Evolutionary conservation across 2,329 filamentous ascomycete genomes (phyloP).

Genomic region (Rhynchosporium secalis): DNA sequence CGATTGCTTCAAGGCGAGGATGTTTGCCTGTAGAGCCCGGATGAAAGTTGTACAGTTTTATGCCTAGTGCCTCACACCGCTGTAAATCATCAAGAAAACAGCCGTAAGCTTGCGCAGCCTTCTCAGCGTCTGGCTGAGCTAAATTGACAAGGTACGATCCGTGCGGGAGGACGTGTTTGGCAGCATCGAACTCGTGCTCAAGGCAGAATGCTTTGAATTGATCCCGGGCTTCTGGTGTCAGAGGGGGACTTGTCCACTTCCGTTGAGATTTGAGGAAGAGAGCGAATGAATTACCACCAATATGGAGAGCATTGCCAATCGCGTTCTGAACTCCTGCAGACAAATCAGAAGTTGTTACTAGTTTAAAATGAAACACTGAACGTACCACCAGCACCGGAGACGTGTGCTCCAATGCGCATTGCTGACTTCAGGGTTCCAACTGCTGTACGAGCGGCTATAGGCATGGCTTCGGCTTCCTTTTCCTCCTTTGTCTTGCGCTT

Average conservation of each 20-base stretch:
- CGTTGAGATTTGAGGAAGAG: constrained; percentile 95
- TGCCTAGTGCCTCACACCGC: constrained; percentile 82
- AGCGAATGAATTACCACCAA: constrained; percentile 90
- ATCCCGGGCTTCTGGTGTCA: constrained; percentile 65
- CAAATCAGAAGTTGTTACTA: constrained; percentile 19
- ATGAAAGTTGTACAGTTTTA: constrained; percentile 96
- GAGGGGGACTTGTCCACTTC: constrained; percentile 85
- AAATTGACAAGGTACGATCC: constrained; percentile 97
- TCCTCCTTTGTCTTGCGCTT: constrained; percentile 59
- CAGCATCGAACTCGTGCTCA: constrained; percentile 69
- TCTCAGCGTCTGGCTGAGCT: constrained; percentile 76
- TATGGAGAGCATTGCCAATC: constrained; percentile 72
- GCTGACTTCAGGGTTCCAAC: constrained; percentile 61
- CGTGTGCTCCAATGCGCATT: constrained; percentile 89
- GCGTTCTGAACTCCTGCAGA: constrained; percentile 81
- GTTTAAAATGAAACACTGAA: not conserved
- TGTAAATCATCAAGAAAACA: constrained; percentile 85
- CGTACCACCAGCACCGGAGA: constrained; percentile 82
- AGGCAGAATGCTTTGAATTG: constrained; percentile 70
- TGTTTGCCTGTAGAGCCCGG: constrained; percentile 78
- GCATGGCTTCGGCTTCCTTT: constrained; percentile 56
- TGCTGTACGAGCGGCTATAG: constrained; percentile 68
- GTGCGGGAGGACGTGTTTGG: constrained; percentile 79
- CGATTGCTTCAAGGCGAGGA: constrained; percentile 67
- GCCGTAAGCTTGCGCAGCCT: constrained; percentile 81